phyloP scores from a whole-genome alignment of 108 stramenopile species.

The Cyclotella kingstonii region DNA sequence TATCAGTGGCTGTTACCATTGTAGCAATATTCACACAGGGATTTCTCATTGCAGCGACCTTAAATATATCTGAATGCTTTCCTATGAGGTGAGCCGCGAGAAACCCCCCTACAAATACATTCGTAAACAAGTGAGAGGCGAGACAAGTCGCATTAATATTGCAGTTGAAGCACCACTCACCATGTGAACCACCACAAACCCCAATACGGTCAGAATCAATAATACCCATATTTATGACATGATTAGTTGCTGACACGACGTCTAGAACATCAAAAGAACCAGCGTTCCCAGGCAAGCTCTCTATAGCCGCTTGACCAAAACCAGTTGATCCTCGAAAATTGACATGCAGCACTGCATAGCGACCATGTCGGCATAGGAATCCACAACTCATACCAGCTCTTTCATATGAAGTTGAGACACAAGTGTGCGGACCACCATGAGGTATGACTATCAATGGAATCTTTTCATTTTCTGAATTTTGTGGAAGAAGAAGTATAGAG shows the following conservation, averaged over 20 bases:
- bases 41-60: slow-evolving; percentile 87
- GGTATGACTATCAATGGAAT: slow-evolving; percentile 76
- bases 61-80: slow-evolving; percentile 85
- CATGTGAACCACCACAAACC: slow-evolving; percentile 89
- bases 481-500: slow-evolving; percentile 55
- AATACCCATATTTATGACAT: slow-evolving; percentile 40
- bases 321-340: slow-evolving; percentile 88
- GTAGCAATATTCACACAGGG: slow-evolving; percentile 90
- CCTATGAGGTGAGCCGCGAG: slow-evolving; percentile 79
- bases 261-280: slow-evolving; percentile 79
- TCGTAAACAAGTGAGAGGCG: background rate
- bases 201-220: slow-evolving; percentile 58
- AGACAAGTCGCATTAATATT: background rate
- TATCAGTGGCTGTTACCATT: slow-evolving; percentile 89
- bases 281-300: slow-evolving; percentile 61
- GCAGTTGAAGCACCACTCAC: slow-evolving; percentile 35
- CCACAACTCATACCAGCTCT: slow-evolving; percentile 54
- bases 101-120: slow-evolving; percentile 56
- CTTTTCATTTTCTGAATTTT: slow-evolving; percentile 36
- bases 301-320: slow-evolving; percentile 69
- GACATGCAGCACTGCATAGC: slow-evolving; percentile 77
- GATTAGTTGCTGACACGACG: slow-evolving; percentile 55
- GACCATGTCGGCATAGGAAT: slow-evolving; percentile 55
- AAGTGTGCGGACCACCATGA: slow-evolving; percentile 76
- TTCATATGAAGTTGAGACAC: slow-evolving; percentile 52